Evolutionary conservation across 1,139 yeast species (phyloP).

Genomic region (Geotrichum histeridarum): DNA sequence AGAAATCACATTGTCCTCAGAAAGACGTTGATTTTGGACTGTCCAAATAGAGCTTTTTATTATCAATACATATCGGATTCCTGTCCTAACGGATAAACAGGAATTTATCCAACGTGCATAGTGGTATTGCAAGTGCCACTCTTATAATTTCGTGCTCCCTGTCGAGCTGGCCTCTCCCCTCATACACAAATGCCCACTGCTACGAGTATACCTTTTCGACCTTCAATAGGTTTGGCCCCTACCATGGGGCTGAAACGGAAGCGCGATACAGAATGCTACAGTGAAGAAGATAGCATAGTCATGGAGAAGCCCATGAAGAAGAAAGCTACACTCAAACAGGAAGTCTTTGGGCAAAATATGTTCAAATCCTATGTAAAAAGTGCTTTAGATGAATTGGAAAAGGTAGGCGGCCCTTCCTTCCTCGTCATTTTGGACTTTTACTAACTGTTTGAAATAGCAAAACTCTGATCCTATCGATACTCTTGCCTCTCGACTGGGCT

Average conservation of each 20-base stretch:
- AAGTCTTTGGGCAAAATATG: constrained; percentile 42
- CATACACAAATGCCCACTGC: constrained; percentile 8
- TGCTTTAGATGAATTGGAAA: constrained; percentile 66
- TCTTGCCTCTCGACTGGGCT: constrained; percentile 44
- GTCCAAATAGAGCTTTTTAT: constrained; percentile 13
- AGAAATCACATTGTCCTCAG: constrained; percentile 8
- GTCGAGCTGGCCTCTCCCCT: not conserved
- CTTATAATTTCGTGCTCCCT: not conserved
- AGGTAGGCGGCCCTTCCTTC: constrained; percentile 41
- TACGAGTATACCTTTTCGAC: constrained; percentile 5
- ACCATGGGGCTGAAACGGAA: constrained; percentile 11
- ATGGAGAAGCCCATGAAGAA: constrained; percentile 7
- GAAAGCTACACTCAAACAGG: constrained; percentile 1
- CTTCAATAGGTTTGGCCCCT: constrained; percentile 4
- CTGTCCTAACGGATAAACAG: constrained; percentile 11
- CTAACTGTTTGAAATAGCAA: constrained; percentile 27
- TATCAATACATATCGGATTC: constrained; percentile 11
- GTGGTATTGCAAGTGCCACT: constrained; percentile 20
- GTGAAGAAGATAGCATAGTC: constrained; percentile 8
- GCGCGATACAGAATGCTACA: constrained; percentile 5
- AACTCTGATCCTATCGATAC: constrained; percentile 44
- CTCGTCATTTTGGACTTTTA: constrained; percentile 13
- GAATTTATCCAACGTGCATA: constrained; percentile 10
- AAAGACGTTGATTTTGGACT: not conserved
- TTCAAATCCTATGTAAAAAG: constrained; percentile 59